A percentile compares a stretch with the other conserved stretches of the same genome.
These are phyloP conservation scores for Wickerhamomyces mucosus DNA, from an alignment of 805 yeast species.

Conservation along the genomic window DNA sequence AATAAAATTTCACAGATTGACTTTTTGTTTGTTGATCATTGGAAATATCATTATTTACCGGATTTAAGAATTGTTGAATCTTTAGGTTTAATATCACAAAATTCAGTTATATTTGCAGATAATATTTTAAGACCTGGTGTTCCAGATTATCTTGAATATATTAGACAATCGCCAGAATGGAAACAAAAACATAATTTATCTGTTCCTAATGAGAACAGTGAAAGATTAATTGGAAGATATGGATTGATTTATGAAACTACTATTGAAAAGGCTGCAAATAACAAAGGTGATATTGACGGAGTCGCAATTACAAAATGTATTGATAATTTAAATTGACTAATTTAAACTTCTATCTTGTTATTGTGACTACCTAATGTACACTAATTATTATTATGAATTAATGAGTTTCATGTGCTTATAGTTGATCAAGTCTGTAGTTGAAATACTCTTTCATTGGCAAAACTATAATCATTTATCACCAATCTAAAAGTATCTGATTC, in stretches of 20 bases:
- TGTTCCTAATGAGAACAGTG: constrained; percentile 22
- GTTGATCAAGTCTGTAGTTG: too few species aligned
- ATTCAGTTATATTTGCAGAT: constrained; percentile 31
- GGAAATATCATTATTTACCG: constrained; percentile 28
- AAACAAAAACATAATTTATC: constrained; percentile 22
- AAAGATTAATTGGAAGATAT: constrained; percentile 28
- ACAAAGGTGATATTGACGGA: constrained; percentile 4
- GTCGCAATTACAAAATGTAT: constrained; percentile 14
- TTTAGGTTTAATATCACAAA: constrained; percentile 28
- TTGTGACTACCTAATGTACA: too few species aligned
- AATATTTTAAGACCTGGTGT: constrained; percentile 28
- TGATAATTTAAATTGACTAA: constrained; percentile 10
- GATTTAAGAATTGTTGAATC: constrained; percentile 34
- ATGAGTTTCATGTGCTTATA: too few species aligned
- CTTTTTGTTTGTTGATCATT: constrained; percentile 32
- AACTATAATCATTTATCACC: constrained; percentile 26
- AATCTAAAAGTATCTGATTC: constrained; percentile 28
- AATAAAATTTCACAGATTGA: constrained; percentile 21
- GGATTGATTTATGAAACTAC: constrained; percentile 29
- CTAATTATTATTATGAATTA: too few species aligned
- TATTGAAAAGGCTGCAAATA: constrained; percentile 11
- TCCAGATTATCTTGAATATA: constrained; percentile 30
- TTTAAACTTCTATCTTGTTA: constrained; percentile 4
- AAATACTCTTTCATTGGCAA: constrained; percentile 6
- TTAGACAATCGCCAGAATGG: constrained; percentile 28